Evolutionary conservation across 1,284 basidiomycete genomes (phyloP).

Genomic region (Coriolopsis trogii): DNA sequence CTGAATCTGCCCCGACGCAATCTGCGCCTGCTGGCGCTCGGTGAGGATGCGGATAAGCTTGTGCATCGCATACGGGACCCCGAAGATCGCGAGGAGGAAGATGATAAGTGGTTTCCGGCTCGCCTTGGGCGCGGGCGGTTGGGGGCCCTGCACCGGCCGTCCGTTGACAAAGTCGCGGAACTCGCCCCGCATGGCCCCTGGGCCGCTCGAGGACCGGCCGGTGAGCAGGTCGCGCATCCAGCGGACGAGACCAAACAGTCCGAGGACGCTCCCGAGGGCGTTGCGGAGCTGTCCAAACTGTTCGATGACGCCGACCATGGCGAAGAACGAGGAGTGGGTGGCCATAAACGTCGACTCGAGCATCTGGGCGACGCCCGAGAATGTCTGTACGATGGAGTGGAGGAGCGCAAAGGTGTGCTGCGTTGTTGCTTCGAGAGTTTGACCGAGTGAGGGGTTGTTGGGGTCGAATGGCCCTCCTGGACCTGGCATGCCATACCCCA

Average conservation of each 20-base stretch:
- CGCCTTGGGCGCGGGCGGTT: conserved; percentile 52
- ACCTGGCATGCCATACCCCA: conserved; percentile 42
- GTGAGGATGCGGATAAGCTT: conserved; percentile 84
- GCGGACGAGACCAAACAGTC: conserved; percentile 86
- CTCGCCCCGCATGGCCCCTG: conserved; percentile 52
- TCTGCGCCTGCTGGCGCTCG: conserved; percentile 55
- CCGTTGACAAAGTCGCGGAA: conserved; percentile 74
- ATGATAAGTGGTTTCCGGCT: conserved; percentile 91
- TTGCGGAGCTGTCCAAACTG: conserved; percentile 92
- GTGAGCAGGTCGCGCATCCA: conserved; percentile 77
- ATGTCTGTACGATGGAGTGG: conserved; percentile 95
- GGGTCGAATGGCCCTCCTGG: conserved; percentile 54
- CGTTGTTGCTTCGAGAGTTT: conserved; percentile 88
- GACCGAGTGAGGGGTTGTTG: conserved; percentile 72
- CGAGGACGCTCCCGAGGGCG: conserved; percentile 92
- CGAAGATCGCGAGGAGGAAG: conserved; percentile 95
- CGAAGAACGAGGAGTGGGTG: conserved; percentile 97
- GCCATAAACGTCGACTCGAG: conserved; percentile 99
- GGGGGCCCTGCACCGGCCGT: conserved; percentile 59
- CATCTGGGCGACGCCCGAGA: conserved; percentile 96
- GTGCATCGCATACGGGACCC: conserved; percentile 94
- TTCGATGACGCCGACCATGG: conserved; percentile 97
- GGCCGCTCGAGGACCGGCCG: conserved; percentile 42
- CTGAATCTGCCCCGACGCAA: conserved; percentile 34
- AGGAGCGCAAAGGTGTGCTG: conserved; percentile 93